These are phyloP conservation scores for Blastobotrys robertii DNA, from an alignment of 805 yeast species.

Conservation along the genomic window DNA sequence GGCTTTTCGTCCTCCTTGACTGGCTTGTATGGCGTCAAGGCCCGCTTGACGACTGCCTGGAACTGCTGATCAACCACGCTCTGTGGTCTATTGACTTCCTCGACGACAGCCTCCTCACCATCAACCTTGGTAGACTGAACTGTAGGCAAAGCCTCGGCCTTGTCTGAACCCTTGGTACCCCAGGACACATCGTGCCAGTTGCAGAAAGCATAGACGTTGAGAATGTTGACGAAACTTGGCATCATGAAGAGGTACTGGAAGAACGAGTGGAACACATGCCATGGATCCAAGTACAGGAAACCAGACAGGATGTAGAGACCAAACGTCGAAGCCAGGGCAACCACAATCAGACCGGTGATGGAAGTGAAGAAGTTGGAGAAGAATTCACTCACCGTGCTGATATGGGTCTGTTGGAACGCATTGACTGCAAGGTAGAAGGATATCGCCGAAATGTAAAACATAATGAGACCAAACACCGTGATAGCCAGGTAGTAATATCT, in stretches of 20 bases:
- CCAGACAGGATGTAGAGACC: constrained; percentile 53
- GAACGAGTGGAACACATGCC: constrained; percentile 55
- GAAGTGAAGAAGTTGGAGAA: constrained; percentile 30
- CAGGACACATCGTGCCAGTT: constrained; percentile 64
- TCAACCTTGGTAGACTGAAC: constrained; percentile 38
- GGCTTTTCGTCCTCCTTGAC: constrained; percentile 16
- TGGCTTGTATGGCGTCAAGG: constrained; percentile 42
- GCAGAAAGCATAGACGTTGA: constrained; percentile 60
- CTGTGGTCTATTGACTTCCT: constrained; percentile 37
- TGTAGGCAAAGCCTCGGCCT: constrained; percentile 44
- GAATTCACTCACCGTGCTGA: constrained; percentile 20
- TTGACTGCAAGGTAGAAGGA: constrained; percentile 49
- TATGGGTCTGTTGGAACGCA: constrained; percentile 33
- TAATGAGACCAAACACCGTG: constrained; percentile 47
- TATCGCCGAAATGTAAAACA: constrained; percentile 49
- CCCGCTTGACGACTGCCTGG: constrained; percentile 38
- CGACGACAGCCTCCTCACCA: constrained; percentile 49
- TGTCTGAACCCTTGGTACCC: constrained; percentile 64
- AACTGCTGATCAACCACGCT: constrained; percentile 46
- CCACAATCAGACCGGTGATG: constrained; percentile 46
- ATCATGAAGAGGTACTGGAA: constrained; percentile 27
- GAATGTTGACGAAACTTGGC: constrained; percentile 34
- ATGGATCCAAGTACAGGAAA: constrained; percentile 51
- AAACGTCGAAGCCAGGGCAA: constrained; percentile 51
- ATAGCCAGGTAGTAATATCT: constrained; percentile 44